These are phyloP conservation scores for Jimgerdemannia flammicorona DNA, from an alignment of 192 early-diverging fungal species.

Conservation along the genomic window DNA sequence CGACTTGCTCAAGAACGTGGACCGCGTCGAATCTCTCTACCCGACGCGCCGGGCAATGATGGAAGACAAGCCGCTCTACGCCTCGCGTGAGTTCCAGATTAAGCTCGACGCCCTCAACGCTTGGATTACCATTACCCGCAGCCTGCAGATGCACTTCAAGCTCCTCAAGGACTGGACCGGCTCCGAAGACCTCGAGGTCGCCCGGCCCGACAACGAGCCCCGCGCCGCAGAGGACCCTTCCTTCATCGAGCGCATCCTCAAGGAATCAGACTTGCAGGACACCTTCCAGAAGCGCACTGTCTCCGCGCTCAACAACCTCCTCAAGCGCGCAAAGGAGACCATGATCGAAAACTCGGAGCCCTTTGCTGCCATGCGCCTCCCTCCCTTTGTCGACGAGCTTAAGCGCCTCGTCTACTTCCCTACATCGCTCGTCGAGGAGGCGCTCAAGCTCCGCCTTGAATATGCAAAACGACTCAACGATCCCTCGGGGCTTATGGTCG, in stretches of 20 bases:
- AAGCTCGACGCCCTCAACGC: constrained; percentile 71
- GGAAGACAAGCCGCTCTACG: constrained; percentile 65
- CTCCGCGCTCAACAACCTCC: constrained; percentile 52
- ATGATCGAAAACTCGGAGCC: constrained; percentile 63
- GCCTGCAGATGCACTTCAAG: constrained; percentile 64
- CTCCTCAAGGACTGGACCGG: constrained; percentile 85
- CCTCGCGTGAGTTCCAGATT: constrained; percentile 58
- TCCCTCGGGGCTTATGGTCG: constrained; percentile 58
- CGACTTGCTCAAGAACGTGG: constrained; percentile 69
- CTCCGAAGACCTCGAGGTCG: constrained; percentile 58
- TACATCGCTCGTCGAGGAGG: constrained; percentile 76
- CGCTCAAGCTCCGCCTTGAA: constrained; percentile 71
- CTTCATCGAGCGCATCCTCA: constrained; percentile 83
- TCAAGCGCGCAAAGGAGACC: constrained; percentile 60
- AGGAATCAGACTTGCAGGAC: constrained; percentile 74
- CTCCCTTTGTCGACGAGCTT: constrained; percentile 61
- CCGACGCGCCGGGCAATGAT: constrained; percentile 61
- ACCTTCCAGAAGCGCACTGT: constrained; percentile 73
- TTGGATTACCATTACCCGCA: constrained; percentile 71
- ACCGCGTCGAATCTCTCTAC: constrained; percentile 75
- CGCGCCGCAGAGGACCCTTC: constrained; percentile 52
- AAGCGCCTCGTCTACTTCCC: constrained; percentile 74
- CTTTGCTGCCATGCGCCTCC: constrained; percentile 71
- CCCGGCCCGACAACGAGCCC: constrained; percentile 47
- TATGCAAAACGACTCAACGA: constrained; percentile 55